A percentile compares a stretch with the other conserved stretches of the same genome.
Conservation (phyloP, 495 filamentous ascomycete species). For the Aspergillus avenaceus region DNA sequence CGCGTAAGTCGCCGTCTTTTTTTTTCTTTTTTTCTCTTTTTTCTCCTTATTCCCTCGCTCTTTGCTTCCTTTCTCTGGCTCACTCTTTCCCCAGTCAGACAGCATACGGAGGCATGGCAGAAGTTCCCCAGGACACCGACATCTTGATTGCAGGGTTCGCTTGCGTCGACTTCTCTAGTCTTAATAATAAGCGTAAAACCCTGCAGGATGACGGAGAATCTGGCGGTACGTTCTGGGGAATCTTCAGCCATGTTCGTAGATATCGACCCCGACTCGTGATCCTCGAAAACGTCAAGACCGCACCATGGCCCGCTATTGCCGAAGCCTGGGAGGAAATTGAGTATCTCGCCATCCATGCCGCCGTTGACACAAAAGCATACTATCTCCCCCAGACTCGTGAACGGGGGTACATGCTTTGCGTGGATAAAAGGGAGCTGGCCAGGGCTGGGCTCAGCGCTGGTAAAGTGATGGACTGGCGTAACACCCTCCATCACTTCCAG, state of each 20-base stretch:
- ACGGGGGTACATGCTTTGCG: constrained; percentile 67
- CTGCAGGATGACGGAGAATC: constrained; percentile 61
- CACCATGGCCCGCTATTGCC: constrained; percentile 59
- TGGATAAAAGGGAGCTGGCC: constrained; percentile 41
- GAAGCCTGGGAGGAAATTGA: constrained; percentile 45
- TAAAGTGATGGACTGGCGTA: constrained; percentile 27
- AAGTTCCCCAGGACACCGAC: constrained; percentile 59
- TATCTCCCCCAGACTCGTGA: constrained; percentile 77
- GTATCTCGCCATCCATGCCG: constrained; percentile 46
- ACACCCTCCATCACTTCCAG: constrained; percentile 39
- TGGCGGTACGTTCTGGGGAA: constrained; percentile 61
- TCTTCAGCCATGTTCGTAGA: constrained; percentile 52
- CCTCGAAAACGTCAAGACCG: constrained; percentile 67
- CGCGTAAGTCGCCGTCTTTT: constrained; percentile 51
- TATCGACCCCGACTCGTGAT: constrained; percentile 62
- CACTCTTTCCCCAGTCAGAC: constrained; percentile 50
- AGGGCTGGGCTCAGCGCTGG: constrained; percentile 9
- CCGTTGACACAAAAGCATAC: constrained; percentile 68
- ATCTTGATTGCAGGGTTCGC: constrained; percentile 72
- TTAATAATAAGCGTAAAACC: constrained; percentile 35
- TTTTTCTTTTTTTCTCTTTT: constrained; percentile 1
- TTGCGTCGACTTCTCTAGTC: constrained; percentile 65
- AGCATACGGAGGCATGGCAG: constrained; percentile 58
- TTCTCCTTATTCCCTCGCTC: not conserved
- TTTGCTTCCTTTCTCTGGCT: not conserved